A percentile compares a stretch with the other conserved stretches of the same genome.
Conservation (phyloP, 2,329 filamentous ascomycete genomes). For the Colletotrichum musicola region DNA sequence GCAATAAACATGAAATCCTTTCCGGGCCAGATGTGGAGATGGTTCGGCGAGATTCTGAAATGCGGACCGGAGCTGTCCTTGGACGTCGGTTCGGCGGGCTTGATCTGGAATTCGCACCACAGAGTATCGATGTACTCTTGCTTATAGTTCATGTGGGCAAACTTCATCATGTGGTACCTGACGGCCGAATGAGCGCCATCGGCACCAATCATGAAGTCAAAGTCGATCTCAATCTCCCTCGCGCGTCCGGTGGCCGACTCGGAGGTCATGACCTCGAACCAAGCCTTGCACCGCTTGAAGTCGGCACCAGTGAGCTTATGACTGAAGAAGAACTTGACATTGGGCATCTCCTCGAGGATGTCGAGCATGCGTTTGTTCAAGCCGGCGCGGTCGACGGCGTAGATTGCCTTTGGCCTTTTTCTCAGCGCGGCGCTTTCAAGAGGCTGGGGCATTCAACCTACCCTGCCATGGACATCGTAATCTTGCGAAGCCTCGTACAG, state of each 20-base stretch:
- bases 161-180: slow-evolving; percentile 97
- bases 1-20: slow-evolving; percentile 98
- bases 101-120: slow-evolving; percentile 96
- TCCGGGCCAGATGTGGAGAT: slow-evolving; percentile 97
- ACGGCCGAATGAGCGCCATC: slow-evolving; percentile 95
- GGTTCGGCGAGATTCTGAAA: slow-evolving; percentile 89
- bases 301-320: slow-evolving; percentile 94
- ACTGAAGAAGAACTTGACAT: slow-evolving; percentile 92
- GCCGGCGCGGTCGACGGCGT: slow-evolving; percentile 85
- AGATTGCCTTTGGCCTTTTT: slow-evolving; percentile 72
- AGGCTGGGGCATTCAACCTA: slow-evolving; percentile 55
- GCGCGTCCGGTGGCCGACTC: slow-evolving; percentile 57
- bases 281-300: slow-evolving; percentile 82
- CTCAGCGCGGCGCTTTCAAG: neutral
- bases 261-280: slow-evolving; percentile 77
- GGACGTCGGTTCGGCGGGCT: slow-evolving; percentile 62
- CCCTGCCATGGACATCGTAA: slow-evolving; percentile 90
- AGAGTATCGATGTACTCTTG: slow-evolving; percentile 97
- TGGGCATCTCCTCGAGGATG: slow-evolving; percentile 83
- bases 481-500: slow-evolving; percentile 84
- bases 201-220: slow-evolving; percentile 93
- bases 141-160: slow-evolving; percentile 86
- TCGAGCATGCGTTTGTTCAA: slow-evolving; percentile 89
- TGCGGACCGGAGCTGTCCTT: slow-evolving; percentile 47
- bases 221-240: slow-evolving; percentile 83